Percentiles rank a stretch among this genome's conserved stretches.
Evolutionary conservation across 768 basidiomycete species (phyloP).

Genomic region (Strobilomyces dryophilus): DNA sequence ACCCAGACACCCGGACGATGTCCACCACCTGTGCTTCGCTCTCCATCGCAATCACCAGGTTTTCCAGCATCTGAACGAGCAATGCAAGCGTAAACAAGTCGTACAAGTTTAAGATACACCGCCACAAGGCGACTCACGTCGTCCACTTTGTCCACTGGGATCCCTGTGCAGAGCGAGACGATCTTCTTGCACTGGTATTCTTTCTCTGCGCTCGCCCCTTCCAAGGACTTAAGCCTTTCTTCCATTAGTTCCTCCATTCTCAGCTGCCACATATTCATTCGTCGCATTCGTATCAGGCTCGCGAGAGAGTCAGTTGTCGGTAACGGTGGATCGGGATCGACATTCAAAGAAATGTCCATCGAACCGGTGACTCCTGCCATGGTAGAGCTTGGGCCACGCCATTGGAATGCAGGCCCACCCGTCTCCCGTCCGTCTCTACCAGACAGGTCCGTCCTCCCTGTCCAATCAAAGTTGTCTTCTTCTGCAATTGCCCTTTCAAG

Average conservation of each 20-base stretch:
- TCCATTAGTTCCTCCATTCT: slow-evolving; percentile 73
- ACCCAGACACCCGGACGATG: slow-evolving; percentile 80
- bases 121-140: slow-evolving; percentile 54
- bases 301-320: slow-evolving; percentile 55
- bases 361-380: slow-evolving; percentile 61
- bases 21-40: slow-evolving; percentile 82
- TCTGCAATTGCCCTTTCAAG: slow-evolving; percentile 73
- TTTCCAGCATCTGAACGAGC: slow-evolving; percentile 67
- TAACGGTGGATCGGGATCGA: slow-evolving; percentile 71
- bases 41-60: slow-evolving; percentile 81
- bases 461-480: slow-evolving; percentile 87
- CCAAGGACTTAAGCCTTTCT: slow-evolving; percentile 61
- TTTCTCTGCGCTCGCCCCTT: slow-evolving; percentile 82
- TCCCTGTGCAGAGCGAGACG: slow-evolving; percentile 83
- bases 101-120: slow-evolving; percentile 9
- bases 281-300: slow-evolving; percentile 64
- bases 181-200: slow-evolving; percentile 91
- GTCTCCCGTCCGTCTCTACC: slow-evolving; percentile 35
- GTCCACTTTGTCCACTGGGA: slow-evolving; percentile 85
- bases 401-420: slow-evolving; percentile 58
- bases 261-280: slow-evolving; percentile 81
- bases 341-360: slow-evolving; percentile 56
- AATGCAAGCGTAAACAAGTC: slow-evolving; percentile 26
- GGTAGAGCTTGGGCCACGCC: slow-evolving; percentile 63
- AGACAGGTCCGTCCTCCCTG: slow-evolving; percentile 59